Percentiles rank a stretch among this genome's conserved stretches.
Conservation (phyloP, 805 yeast species). For the Metschnikowia continentalis region DNA sequence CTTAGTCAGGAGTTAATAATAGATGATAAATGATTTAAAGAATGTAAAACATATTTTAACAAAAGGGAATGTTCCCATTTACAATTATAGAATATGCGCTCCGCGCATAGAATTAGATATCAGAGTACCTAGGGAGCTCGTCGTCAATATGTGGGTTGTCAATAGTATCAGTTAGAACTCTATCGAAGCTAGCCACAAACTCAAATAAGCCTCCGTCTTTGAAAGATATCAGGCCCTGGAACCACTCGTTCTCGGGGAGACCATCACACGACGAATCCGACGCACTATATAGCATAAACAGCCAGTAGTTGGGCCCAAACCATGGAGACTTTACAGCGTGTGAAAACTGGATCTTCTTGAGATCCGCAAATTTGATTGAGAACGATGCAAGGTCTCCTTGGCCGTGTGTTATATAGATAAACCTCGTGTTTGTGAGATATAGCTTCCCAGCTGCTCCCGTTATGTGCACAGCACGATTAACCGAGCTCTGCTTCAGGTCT, state of each 20-base stretch:
- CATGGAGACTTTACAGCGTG: slow-evolving; percentile 46
- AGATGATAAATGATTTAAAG: not conserved
- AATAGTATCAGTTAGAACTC: slow-evolving; percentile 30
- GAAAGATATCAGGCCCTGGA: slow-evolving; percentile 36
- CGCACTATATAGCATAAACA: slow-evolving; percentile 36
- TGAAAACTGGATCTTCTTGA: slow-evolving; percentile 29
- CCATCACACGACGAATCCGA: slow-evolving; percentile 36
- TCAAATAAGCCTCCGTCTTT: slow-evolving; percentile 47
- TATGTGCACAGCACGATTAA: slow-evolving; percentile 20
- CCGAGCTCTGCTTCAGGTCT: slow-evolving; percentile 15
- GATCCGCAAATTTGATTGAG: slow-evolving; percentile 28
- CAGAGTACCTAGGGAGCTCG: slow-evolving; percentile 41
- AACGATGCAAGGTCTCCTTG: slow-evolving; percentile 44
- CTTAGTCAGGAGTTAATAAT: not conserved
- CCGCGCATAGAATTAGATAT: not conserved
- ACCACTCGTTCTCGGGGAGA: slow-evolving; percentile 35
- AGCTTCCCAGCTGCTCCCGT: slow-evolving; percentile 35
- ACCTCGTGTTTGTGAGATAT: slow-evolving; percentile 39
- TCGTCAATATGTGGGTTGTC: slow-evolving; percentile 40
- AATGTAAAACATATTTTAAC: not conserved
- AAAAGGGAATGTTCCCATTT: not conserved
- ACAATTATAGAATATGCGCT: not conserved
- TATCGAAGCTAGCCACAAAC: slow-evolving; percentile 34
- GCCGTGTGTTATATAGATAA: slow-evolving; percentile 35
- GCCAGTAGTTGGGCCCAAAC: slow-evolving; percentile 53